Conservation (phyloP, 73 alveolate genomes). For the Blepharisma stoltei region DNA sequence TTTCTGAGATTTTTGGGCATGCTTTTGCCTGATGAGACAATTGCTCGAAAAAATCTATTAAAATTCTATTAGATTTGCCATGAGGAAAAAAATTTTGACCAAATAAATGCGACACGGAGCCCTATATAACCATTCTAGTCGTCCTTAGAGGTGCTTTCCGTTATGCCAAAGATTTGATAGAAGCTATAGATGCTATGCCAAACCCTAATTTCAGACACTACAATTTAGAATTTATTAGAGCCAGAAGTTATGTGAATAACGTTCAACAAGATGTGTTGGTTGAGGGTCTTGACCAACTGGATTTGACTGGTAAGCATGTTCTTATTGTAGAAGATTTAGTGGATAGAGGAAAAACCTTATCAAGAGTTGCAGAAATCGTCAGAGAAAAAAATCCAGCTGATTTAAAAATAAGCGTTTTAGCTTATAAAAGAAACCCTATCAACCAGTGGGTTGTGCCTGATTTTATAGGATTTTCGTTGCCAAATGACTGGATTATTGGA, state of each 20-base stretch:
- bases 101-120: no score
- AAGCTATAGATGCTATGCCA: background rate
- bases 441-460: constrained; percentile 29
- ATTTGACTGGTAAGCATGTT: constrained; percentile 27
- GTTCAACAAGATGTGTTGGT: constrained; percentile 2
- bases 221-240: constrained; percentile 24
- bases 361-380: constrained; percentile 12
- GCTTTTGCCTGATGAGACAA: no score
- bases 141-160: constrained; percentile 30
- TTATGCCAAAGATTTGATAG: background rate
- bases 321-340: constrained; percentile 37
- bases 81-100: no score
- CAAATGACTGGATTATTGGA: constrained; percentile 35
- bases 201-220: background rate
- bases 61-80: no score
- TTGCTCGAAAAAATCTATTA: no score
- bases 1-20: no score
- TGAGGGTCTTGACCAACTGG: background rate
- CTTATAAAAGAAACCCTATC: constrained; percentile 28
- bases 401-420: constrained; percentile 29
- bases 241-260: constrained; percentile 13
- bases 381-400: background rate
- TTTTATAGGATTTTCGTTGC: constrained; percentile 34
- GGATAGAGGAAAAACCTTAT: constrained; percentile 34
- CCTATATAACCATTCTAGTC: background rate